Conservation (phyloP, 2,329 filamentous ascomycete species). For the Phialocephala subalpina region DNA sequence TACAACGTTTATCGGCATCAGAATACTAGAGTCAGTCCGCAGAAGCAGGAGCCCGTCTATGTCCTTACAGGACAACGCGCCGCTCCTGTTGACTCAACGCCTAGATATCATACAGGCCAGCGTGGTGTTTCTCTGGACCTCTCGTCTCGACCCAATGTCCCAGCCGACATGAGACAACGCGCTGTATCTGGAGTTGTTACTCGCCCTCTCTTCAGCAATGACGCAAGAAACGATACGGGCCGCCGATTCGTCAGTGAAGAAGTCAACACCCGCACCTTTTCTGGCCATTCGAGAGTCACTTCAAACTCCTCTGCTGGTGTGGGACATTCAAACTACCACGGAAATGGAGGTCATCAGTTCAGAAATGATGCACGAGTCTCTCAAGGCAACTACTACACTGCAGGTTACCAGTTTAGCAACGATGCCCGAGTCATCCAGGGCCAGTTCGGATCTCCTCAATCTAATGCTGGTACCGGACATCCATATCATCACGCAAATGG, state of each 20-base stretch:
- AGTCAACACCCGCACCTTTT: background rate
- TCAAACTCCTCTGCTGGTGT: background rate
- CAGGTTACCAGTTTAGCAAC: background rate
- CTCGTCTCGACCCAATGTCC: background rate
- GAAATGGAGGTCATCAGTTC: background rate
- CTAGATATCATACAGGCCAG: background rate
- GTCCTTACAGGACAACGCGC: constrained; percentile 11
- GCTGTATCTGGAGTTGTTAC: background rate
- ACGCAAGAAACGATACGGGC: background rate
- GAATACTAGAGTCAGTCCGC: constrained; percentile 7
- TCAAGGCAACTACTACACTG: no score
- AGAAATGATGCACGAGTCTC: background rate
- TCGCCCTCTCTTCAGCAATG: background rate
- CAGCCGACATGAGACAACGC: background rate
- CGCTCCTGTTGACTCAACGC: background rate
- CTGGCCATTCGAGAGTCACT: background rate
- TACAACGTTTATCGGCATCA: background rate
- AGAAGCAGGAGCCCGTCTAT: constrained; percentile 23
- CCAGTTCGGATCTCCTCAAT: no score
- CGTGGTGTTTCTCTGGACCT: background rate
- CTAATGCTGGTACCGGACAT: background rate
- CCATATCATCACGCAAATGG: background rate
- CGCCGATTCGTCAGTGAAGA: background rate
- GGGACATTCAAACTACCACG: background rate
- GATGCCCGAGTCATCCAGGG: background rate